Base-by-base conservation (phyloP, 345 rosid species). In the Diplotaxis tenuifolia region DNA sequence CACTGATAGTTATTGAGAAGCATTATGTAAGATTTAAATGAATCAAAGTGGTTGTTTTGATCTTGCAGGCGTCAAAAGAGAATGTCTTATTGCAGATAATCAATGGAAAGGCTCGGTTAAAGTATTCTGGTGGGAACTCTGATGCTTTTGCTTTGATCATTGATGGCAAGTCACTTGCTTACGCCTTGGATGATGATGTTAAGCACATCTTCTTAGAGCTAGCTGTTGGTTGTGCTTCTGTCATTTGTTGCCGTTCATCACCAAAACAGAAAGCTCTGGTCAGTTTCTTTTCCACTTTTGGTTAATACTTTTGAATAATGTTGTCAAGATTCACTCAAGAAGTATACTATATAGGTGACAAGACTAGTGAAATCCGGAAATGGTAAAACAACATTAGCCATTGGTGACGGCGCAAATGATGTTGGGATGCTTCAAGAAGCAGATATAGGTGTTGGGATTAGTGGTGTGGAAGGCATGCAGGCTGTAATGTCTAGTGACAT, bases 351-450 rank as follows among this genome's bases (percentile, higher is more conserved):
- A 68, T 83, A 94, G 98, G 97, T 94, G 31, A 94, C 98, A 1
- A 86, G 92, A 80, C 78, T 94, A 40, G 98, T 94, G 65, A 94
- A 93, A 84, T 67, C 82, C 27, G 96, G 94, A 73, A 91, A 87
- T 4, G 83, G 89, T 68, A 91, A 82, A 76, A 89, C 96, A 9
- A 94, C 96, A 7, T 82, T 94, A 58, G 98, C 94, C 9, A 87
- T 94, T 20, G 98, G 98, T 45, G 98, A 94, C 80, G 98, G 98
- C 55, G 98, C 98, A 15, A 94, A 94, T 75, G 98, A 94, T 71
- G 98, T 94, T 55, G 98, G 98, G 61, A 94, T 94, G 98, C 98
- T 94, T 68, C 98, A 91, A 73, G 98, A 94, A 81, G 98, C 98
- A 62, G 98, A 94, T 72, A 85, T 94, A 45, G 98, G 98, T 27